These are phyloP conservation scores for Hippophae gyantsensis DNA, from an alignment of 306 rosid species.

Conservation along the genomic window DNA sequence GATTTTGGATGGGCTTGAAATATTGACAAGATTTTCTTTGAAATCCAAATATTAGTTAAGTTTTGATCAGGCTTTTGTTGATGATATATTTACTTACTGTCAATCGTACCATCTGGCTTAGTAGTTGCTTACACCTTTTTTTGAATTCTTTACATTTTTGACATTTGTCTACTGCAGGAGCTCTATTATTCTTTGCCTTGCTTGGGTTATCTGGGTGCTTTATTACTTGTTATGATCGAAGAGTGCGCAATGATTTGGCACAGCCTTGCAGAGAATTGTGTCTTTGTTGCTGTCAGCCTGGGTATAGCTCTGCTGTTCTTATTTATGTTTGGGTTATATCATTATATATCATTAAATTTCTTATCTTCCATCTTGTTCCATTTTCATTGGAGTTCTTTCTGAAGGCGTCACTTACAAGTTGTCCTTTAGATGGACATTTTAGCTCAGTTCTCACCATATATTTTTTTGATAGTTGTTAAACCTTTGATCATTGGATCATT, in stretches of 20 bases:
- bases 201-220: slow-evolving; percentile 98
- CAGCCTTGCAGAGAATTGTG: slow-evolving; percentile 98
- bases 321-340: slow-evolving; percentile 12
- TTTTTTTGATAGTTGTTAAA: neutral
- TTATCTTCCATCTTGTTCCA: too few species aligned
- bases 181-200: slow-evolving; percentile 80
- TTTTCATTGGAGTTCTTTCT: too few species aligned
- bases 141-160: slow-evolving; percentile 12
- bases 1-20: too few species aligned
- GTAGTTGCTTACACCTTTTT: slow-evolving; percentile 2
- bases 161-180: slow-evolving; percentile 52
- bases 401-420: too few species aligned
- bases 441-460: too few species aligned
- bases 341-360: too few species aligned
- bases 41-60: too few species aligned
- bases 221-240: slow-evolving; percentile 93
- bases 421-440: too few species aligned
- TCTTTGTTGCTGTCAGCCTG: slow-evolving; percentile 98
- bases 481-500: neutral
- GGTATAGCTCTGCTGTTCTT: slow-evolving; percentile 41
- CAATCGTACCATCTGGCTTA: neutral
- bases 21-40: too few species aligned
- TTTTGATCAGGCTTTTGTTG: too few species aligned
- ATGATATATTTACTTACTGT: too few species aligned
- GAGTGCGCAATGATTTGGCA: slow-evolving; percentile 96